Base-by-base conservation (phyloP, 345 rosid genomes). In the Lepidium africanum region DNA sequence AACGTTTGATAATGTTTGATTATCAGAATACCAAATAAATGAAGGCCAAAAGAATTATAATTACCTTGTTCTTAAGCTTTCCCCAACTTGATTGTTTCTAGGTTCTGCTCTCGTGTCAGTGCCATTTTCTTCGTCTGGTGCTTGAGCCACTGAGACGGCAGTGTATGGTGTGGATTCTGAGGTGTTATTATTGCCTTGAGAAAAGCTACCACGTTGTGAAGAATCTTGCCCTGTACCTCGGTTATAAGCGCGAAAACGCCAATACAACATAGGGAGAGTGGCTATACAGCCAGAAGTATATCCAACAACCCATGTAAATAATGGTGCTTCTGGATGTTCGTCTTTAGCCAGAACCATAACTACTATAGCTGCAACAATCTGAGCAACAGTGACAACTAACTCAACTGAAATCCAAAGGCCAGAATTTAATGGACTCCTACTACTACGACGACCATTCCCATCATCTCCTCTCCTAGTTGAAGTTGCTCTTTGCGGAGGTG, bases 281-380 rank as follows among this genome's bases (percentile, higher is more conserved):
- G 91, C 90, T 7, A 88, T 76, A 73, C 97, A 88, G 37, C 95
- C 95, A 71, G 81, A 82, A 17, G 95, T 89, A 79, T 91, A 91
- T 45, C 96, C 97, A 39, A 91, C 65, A 71, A 91, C 76, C 95
- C 97, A 91, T 3, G 84, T 80, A 77, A 86, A 86, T 61, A 91
- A 75, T 5, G 96, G 95, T 10, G 95, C 86, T 71, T 86, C 78
- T 5, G 95, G 97, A 43, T 84, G 84, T 82, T 91, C 97, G 71
- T 85, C 74, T 77, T 81, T 85, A 32, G 95, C 82, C 56, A 85
- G 52, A 30, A 80, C 71, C 68, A 88, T 77, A 52, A 91, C 92
- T 9, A 88, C 87, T 16, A 86, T 63, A 62, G 95, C 89, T 35
- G 97, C 97, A 60, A 88, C 69, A 68, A 91, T 86, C 79, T 91